A percentile compares a stretch with the other conserved stretches of the same genome.
These are phyloP conservation scores for Trichosanthes cucumerina DNA, from an alignment of 306 rosid species.

Conservation along the genomic window DNA sequence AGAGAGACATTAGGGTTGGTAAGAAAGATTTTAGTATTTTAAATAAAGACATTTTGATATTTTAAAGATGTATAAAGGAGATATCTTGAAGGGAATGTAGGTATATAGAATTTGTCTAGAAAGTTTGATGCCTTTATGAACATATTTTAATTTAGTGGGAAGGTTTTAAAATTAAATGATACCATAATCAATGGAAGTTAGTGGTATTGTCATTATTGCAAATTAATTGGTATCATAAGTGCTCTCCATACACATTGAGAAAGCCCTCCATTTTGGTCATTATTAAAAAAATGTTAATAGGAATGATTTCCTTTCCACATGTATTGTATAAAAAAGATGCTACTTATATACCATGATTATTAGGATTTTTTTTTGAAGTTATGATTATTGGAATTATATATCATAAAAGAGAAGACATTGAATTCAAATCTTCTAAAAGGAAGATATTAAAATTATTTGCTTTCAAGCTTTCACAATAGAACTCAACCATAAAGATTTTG, in stretches of 20 bases:
- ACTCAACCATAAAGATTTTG: not conserved
- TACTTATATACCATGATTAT: not conserved
- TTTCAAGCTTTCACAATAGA: not conserved
- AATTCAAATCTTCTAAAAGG: not conserved
- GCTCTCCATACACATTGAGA: not conserved
- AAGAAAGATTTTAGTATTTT: not conserved
- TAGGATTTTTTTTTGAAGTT: no score
- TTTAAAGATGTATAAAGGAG: not conserved
- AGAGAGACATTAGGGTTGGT: not conserved
- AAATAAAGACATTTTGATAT: not conserved
- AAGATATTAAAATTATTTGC: not conserved
- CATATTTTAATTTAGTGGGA: slow-evolving; percentile 4
- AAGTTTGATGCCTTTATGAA: not conserved
- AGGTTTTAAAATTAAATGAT: not conserved
- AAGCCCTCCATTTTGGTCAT: slow-evolving; percentile 3
- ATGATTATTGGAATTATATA: not conserved
- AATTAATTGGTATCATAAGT: not conserved
- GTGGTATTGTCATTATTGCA: slow-evolving; percentile 8
- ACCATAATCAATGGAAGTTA: not conserved
- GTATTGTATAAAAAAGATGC: slow-evolving; percentile 1
- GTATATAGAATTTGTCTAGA: not conserved
- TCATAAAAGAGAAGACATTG: not conserved
- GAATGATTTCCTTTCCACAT: not conserved
- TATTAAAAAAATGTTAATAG: not conserved
- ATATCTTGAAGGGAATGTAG: not conserved